Evolutionary conservation across 441 rosid species (phyloP).

Genomic region (Euphorbia celastroides): DNA sequence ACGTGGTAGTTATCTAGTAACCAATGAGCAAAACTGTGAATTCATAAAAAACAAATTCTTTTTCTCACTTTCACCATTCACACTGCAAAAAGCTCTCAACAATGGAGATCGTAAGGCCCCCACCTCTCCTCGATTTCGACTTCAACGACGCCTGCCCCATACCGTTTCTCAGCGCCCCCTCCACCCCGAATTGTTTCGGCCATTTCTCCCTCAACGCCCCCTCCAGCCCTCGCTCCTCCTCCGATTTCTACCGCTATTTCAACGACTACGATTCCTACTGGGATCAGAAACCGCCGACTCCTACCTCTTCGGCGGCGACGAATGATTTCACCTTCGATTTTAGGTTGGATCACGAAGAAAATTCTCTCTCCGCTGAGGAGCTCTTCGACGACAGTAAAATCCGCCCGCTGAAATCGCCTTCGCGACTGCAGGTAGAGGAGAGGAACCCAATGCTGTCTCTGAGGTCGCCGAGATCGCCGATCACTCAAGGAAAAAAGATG

Average conservation of each 20-base stretch:
- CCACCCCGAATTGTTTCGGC: conserved; percentile 56
- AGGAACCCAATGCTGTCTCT: conserved; percentile 30
- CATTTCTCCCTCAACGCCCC: conserved; percentile 66
- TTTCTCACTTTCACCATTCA: no score
- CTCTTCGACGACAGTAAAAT: conserved; percentile 84
- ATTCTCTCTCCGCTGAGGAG: conserved; percentile 66
- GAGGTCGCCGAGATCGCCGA: conserved; percentile 32
- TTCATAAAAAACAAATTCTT: no score
- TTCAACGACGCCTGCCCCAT: conserved; percentile 39
- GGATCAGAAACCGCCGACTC: conserved; percentile 65
- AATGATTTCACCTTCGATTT: conserved; percentile 78
- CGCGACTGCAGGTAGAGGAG: conserved; percentile 33
- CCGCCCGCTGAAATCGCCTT: conserved; percentile 62
- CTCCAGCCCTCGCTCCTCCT: conserved; percentile 51
- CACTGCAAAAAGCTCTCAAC: no score
- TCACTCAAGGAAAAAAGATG: conserved; percentile 42
- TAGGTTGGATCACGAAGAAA: conserved; percentile 30
- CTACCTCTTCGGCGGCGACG: conserved; percentile 33
- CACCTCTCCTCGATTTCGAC: conserved; percentile 41
- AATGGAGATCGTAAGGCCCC: conserved; percentile 43
- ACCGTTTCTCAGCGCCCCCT: conserved; percentile 53
- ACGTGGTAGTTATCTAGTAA: no score
- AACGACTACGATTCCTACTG: conserved; percentile 32
- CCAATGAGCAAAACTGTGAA: no score
- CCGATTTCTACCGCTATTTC: conserved; percentile 49